These are phyloP conservation scores for Ilex aquifolium DNA, from an alignment of 257 asterid genomes.

Conservation along the genomic window DNA sequence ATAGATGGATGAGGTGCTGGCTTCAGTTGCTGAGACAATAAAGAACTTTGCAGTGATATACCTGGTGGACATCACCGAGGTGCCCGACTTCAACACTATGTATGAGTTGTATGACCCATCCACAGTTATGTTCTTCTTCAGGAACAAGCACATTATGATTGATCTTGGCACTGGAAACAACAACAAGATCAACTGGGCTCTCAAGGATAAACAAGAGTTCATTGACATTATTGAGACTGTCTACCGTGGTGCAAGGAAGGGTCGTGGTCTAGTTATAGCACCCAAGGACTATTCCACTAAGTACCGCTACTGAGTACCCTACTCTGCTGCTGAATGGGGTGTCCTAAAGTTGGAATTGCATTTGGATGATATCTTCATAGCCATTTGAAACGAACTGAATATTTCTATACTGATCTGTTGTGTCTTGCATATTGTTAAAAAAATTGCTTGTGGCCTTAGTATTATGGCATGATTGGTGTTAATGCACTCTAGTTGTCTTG, in stretches of 20 bases:
- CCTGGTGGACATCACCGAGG: slow-evolving; percentile 81
- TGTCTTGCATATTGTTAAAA: too few relatives aligned
- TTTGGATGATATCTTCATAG: not conserved
- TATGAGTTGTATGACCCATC: slow-evolving; percentile 93
- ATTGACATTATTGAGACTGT: slow-evolving; percentile 94
- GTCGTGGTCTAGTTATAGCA: slow-evolving; percentile 95
- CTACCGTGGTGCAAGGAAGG: slow-evolving; percentile 93
- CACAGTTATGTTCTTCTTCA: slow-evolving; percentile 86
- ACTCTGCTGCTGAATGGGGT: not conserved
- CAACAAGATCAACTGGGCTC: slow-evolving; percentile 95
- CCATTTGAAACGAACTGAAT: too few relatives aligned
- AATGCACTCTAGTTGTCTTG: too few relatives aligned
- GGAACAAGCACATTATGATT: slow-evolving; percentile 98
- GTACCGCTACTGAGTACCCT: slow-evolving; percentile 52
- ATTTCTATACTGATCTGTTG: too few relatives aligned
- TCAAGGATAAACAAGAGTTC: slow-evolving; percentile 96
- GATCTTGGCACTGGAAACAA: slow-evolving; percentile 97
- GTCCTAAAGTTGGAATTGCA: not conserved
- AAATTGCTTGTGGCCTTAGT: too few relatives aligned
- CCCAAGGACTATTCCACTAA: slow-evolving; percentile 99
- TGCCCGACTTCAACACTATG: slow-evolving; percentile 95
- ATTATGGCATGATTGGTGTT: too few relatives aligned
- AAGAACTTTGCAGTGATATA: slow-evolving; percentile 87
- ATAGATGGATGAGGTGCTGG: slow-evolving; percentile 85
- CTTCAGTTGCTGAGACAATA: slow-evolving; percentile 82